phyloP scores from a whole-genome alignment of 1,139 yeast genomes.

The Lodderomyces margitis region DNA sequence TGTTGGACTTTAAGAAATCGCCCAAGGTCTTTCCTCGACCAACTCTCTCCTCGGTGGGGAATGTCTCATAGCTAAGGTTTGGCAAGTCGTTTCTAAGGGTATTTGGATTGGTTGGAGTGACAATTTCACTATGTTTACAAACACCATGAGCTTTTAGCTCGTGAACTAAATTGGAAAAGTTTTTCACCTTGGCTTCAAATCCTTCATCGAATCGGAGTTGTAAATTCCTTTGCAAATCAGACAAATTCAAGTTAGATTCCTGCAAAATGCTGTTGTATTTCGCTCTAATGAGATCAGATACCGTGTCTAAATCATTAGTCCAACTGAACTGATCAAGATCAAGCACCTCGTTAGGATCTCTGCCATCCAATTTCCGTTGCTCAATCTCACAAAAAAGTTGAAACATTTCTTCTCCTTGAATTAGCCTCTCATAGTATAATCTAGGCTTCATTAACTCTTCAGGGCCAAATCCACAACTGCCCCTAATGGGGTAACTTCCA shows the following conservation, averaged over 20 bases:
- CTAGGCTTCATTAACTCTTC: constrained; percentile 30
- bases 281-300: constrained; percentile 18
- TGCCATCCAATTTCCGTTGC: not conserved
- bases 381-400: constrained; percentile 26
- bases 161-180: constrained; percentile 18
- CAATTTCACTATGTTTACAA: constrained; percentile 37
- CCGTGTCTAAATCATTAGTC: constrained; percentile 23
- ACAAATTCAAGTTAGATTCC: constrained; percentile 17
- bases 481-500: constrained; percentile 29
- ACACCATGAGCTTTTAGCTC: constrained; percentile 19
- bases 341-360: not conserved
- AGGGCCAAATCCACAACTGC: constrained; percentile 29
- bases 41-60: constrained; percentile 25
- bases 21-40: constrained; percentile 33
- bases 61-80: constrained; percentile 1
- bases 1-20: constrained; percentile 28
- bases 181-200: constrained; percentile 21
- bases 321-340: constrained; percentile 19
- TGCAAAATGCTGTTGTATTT: constrained; percentile 16
- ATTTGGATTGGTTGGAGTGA: constrained; percentile 5
- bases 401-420: constrained; percentile 35
- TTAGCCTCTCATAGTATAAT: constrained; percentile 27
- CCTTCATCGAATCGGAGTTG: constrained; percentile 27
- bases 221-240: constrained; percentile 11
- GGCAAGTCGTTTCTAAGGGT: not conserved